Conservation (phyloP, 2,329 filamentous ascomycete species). For the Chaetomiaceae sp. region DNA sequence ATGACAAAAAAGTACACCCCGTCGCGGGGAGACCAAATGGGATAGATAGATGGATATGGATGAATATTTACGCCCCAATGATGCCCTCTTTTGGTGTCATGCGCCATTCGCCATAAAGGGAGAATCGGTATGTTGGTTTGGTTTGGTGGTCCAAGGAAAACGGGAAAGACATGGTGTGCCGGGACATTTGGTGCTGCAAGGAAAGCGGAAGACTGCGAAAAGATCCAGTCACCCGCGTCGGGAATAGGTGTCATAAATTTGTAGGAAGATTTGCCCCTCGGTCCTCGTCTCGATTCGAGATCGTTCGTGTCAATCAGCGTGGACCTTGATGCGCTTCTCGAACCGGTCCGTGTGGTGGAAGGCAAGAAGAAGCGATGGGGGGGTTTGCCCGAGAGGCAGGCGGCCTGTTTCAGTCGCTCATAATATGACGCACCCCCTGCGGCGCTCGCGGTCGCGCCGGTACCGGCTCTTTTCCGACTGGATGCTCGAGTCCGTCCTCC, state of each 20-base stretch:
- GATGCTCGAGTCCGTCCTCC: conserved; percentile 18
- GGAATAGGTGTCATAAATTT: no score
- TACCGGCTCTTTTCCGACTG: conserved; percentile 28
- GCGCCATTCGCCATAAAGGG: conserved; percentile 37
- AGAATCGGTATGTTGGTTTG: conserved; percentile 23
- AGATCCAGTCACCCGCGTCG: no score
- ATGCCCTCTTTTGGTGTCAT: conserved; percentile 34
- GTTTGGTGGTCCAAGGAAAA: conserved; percentile 12
- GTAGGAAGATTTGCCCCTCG: no score
- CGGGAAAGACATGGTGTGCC: conserved; percentile 7
- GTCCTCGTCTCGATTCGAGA: no score
- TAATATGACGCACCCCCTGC: conserved; percentile 39
- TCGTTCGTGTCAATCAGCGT: no score
- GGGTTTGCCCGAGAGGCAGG: conserved; percentile 22
- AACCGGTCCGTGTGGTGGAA: conserved; percentile 1
- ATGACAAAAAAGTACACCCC: not conserved
- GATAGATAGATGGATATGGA: not conserved
- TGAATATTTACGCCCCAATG: conserved; percentile 25
- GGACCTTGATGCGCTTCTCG: no score
- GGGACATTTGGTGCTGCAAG: no score
- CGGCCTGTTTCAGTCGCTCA: conserved; percentile 26
- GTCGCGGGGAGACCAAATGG: conserved; percentile 2
- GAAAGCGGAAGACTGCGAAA: no score
- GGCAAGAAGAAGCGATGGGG: conserved; percentile 12
- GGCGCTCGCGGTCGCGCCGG: conserved; percentile 25